phyloP scores from a whole-genome alignment of 371 early-diverging fungal species.

The Actinomortierella ambigua region DNA sequence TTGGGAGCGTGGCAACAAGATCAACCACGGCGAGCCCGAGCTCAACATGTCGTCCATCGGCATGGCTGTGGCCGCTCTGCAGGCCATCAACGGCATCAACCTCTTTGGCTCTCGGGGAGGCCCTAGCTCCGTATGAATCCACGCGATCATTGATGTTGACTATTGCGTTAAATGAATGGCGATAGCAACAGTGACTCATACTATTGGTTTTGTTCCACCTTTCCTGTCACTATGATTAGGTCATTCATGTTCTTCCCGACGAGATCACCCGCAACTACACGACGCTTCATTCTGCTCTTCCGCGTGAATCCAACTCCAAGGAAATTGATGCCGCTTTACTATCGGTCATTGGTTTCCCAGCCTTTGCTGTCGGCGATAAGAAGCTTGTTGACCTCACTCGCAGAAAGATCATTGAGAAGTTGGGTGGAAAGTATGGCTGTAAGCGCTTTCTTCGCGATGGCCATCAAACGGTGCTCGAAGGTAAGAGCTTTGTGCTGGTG shows the following conservation, averaged over 20 bases:
- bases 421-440: constrained; percentile 86
- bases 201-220: not conserved
- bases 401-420: constrained; percentile 79
- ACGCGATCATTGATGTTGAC: not conserved
- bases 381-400: constrained; percentile 69
- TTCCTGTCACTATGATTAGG: constrained; percentile 38
- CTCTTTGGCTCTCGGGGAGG: constrained; percentile 87
- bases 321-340: constrained; percentile 90
- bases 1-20: constrained; percentile 93
- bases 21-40: constrained; percentile 88
- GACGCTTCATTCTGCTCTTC: constrained; percentile 82
- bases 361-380: constrained; percentile 83
- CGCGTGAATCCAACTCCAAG: constrained; percentile 88
- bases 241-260: constrained; percentile 85
- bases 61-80: constrained; percentile 88
- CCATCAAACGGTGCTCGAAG: constrained; percentile 84
- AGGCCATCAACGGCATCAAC: constrained; percentile 88
- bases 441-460: constrained; percentile 92
- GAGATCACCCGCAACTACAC: constrained; percentile 87
- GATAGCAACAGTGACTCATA: not conserved
- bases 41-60: constrained; percentile 89
- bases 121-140: constrained; percentile 67
- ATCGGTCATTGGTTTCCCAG: constrained; percentile 88
- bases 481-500: too few species aligned
- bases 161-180: too few species aligned